phyloP scores from a whole-genome alignment of 2,329 filamentous ascomycete genomes.

The Sclerotinia nivalis region DNA sequence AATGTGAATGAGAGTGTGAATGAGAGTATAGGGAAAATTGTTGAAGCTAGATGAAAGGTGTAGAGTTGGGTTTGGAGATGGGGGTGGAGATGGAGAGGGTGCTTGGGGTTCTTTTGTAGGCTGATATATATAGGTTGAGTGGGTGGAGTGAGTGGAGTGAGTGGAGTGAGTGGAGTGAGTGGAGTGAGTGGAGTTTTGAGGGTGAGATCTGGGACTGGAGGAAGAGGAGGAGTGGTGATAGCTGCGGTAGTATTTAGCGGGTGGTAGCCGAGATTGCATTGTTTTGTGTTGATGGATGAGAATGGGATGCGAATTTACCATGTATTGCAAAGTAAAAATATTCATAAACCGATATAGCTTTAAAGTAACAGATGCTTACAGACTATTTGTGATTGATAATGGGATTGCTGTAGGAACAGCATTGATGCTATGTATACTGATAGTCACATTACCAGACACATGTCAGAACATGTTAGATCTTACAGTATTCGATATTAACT shows the following conservation, averaged over 20 bases:
- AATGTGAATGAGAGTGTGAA: neutral
- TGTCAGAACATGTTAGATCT: neutral
- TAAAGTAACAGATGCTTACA: neutral
- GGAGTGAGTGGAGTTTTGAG: too few relatives aligned
- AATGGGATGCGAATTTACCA: neutral
- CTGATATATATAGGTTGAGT: too few relatives aligned
- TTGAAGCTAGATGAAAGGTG: neutral
- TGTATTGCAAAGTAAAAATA: slow-evolving; percentile 5
- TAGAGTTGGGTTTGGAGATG: neutral
- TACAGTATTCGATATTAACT: neutral
- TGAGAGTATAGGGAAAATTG: neutral
- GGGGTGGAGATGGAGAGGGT: neutral
- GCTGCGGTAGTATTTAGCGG: neutral
- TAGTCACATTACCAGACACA: neutral
- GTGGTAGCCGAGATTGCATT: too few relatives aligned
- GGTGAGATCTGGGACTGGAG: neutral
- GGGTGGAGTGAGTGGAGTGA: too few relatives aligned
- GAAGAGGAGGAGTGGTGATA: slow-evolving; percentile 1
- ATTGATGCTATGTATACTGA: neutral
- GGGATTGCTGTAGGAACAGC: neutral
- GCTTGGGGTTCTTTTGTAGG: too few relatives aligned
- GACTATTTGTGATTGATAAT: neutral
- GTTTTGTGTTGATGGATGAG: neutral
- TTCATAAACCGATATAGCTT: neutral
- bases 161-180: too few relatives aligned